Base-by-base conservation (phyloP, 2,329 filamentous ascomycete genomes). In the Aquanectria penicillioides region DNA sequence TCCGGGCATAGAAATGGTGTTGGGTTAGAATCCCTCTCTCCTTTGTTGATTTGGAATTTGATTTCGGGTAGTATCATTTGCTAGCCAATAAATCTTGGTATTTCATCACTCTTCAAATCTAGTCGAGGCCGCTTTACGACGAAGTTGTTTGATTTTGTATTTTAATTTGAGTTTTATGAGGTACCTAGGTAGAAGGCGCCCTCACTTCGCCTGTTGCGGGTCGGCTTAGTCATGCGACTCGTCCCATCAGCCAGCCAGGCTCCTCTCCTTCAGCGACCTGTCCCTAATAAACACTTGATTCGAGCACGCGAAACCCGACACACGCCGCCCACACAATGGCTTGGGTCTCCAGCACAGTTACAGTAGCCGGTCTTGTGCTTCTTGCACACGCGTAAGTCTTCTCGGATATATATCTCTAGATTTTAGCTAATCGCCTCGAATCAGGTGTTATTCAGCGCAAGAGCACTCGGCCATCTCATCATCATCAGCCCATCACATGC, bases 361-460 rank as follows among this genome's bases (percentile, higher is more conserved):
- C 92, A 59, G 76, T 87, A 57, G 78, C 94, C 59, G 94, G 94
- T 64, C 81, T 94, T 11, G 68, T 97, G 53, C 84, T 97, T 65
- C 84, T 97, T 15, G 87, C 89, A 40, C 94, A 97, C 77, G 92
- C 94, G 94, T 97, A 88, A 77, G 91, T 44, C 23, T 33, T 17
- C 22, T 12, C 5, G 15, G 51, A 29, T 59, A 56, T 29, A 43
- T 26, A 31, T 29, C 34, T 11, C 23, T 28, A 25, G 50, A 37
- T 31, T 40, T 33, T 25, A 46, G 34, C 59, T 70, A 51, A 73
- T 61, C 41, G 20, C 57, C 43, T 49, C 31, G 28, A 22, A 56
- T 51, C 73, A 99, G 95, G 64, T 96, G 94, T 79, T 99, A 98
- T 79, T 99, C 95, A 48, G 93, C 94, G 41, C 91, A 97, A 77